Conservation (phyloP, 176 grass and related monocot species). For the Juncus effusus region DNA sequence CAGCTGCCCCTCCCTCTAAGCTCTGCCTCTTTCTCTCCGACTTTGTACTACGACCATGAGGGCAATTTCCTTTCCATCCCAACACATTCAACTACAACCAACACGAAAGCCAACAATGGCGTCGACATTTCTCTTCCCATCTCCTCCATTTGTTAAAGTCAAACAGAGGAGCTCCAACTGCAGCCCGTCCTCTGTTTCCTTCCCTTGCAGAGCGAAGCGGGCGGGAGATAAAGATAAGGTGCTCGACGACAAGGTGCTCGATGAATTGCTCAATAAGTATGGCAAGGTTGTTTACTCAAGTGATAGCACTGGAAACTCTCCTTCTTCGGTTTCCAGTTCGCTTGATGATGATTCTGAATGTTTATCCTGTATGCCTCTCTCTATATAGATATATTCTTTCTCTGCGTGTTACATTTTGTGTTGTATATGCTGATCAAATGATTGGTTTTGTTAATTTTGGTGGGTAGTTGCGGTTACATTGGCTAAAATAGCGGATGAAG, state of each 20-base stretch:
- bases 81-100: too few relatives aligned
- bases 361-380: conserved; percentile 57
- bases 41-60: too few relatives aligned
- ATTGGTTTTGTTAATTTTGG: neutral
- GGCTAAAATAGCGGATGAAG: conserved; percentile 82
- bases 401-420: neutral
- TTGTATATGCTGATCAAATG: neutral
- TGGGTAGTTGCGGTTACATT: conserved; percentile 66
- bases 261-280: conserved; percentile 85
- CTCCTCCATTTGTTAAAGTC: too few relatives aligned
- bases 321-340: conserved; percentile 27
- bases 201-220: conserved; percentile 32
- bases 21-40: too few relatives aligned
- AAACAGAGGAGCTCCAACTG: neutral
- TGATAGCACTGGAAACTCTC: conserved; percentile 31
- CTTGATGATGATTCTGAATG: conserved; percentile 69
- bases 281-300: conserved; percentile 72
- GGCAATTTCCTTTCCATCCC: too few relatives aligned
- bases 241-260: conserved; percentile 43
- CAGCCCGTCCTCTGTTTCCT: neutral
- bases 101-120: too few relatives aligned
- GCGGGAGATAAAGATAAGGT: conserved; percentile 41
- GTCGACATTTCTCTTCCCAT: too few relatives aligned
- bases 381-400: neutral
- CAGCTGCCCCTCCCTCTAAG: too few relatives aligned